Base-by-base conservation (phyloP, 139 green algal species). In the Coelastrella sp. region DNA sequence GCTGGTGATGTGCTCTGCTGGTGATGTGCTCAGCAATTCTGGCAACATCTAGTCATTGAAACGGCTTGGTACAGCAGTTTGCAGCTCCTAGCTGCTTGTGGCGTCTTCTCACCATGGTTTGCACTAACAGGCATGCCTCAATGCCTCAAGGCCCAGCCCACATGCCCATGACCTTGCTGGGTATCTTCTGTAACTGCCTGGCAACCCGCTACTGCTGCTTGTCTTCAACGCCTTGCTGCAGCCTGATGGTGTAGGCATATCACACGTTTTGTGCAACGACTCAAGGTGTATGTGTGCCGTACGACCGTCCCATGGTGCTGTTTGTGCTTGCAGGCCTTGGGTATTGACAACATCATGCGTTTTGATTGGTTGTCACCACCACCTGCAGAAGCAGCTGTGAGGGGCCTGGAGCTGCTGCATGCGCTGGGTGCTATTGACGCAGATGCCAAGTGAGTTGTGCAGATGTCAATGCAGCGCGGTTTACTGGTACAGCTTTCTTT, bases 311-410 rank as follows among this genome's bases (percentile, higher is more conserved):
- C 3, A 10, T 79, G 65, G 14, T 79, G 82, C 64, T 88, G 54
- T 61, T 4, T 80, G 20, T 80, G 54, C 77, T 65, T 61, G 32
- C 97, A 98, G 93, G 95, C 97, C 1, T 92, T 99, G 66, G 98
- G 98, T 4, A 94, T 99, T 0, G 94, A 97, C 86, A 97, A 99
- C 93, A 93, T 99, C 76, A 95, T 98, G 92, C 90, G 89, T 7
- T 99, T 99, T 94, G 95, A 98, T 75, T 99, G 96, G 94, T 94
- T 99, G 85, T 93, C 96, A n/a, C 95, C 98, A 5, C 98, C 98
- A 10, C 97, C 98, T 5, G 94, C 96, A 56, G 94, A 98, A 84
- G 93, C 97, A 60, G 94, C 97, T 86, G 92, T 99, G 23, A 92
- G 96, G 7, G 95, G 95, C 4, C 93, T 99, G 86, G 98, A 99